phyloP scores from a whole-genome alignment of 2,329 filamentous ascomycete genomes.

The Botrytis medusae region DNA sequence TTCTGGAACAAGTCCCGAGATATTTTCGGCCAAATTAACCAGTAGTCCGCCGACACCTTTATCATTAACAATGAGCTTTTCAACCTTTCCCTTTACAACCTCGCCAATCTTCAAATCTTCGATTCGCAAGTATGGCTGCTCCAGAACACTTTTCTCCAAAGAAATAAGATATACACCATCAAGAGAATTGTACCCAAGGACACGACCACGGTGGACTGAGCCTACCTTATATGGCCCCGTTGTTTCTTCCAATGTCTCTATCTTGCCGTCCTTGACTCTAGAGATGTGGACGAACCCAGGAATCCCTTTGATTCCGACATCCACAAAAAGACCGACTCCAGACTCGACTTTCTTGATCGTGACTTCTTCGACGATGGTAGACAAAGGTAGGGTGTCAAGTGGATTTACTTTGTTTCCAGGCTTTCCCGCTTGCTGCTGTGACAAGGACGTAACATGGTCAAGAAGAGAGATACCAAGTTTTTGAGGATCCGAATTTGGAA shows the following conservation, averaged over 20 bases:
- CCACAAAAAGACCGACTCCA: constrained; percentile 77
- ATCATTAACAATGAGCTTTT: constrained; percentile 77
- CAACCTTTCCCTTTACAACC: constrained; percentile 77
- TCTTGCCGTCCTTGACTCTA: constrained; percentile 82
- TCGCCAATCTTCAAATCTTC: constrained; percentile 84
- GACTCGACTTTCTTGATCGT: constrained; percentile 78
- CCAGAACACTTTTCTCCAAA: constrained; percentile 76
- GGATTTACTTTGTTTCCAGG: constrained; percentile 49
- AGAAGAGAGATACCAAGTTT: constrained; percentile 88
- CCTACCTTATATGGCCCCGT: constrained; percentile 77
- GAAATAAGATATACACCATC: constrained; percentile 86
- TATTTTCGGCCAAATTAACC: constrained; percentile 79
- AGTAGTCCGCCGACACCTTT: constrained; percentile 80
- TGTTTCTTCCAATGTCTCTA: constrained; percentile 76
- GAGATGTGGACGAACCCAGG: constrained; percentile 95
- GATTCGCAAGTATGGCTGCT: constrained; percentile 86
- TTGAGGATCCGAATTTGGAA: constrained; percentile 72
- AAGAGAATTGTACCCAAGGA: constrained; percentile 82
- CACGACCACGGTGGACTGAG: constrained; percentile 75
- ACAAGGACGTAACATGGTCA: constrained; percentile 74
- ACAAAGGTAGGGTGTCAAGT: constrained; percentile 63
- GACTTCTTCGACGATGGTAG: constrained; percentile 73
- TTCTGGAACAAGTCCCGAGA: constrained; percentile 84
- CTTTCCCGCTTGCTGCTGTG: constrained; percentile 45
- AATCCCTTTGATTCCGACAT: constrained; percentile 65